Conservation (phyloP, 257 asterid species). For the Forsythia suspensa region DNA sequence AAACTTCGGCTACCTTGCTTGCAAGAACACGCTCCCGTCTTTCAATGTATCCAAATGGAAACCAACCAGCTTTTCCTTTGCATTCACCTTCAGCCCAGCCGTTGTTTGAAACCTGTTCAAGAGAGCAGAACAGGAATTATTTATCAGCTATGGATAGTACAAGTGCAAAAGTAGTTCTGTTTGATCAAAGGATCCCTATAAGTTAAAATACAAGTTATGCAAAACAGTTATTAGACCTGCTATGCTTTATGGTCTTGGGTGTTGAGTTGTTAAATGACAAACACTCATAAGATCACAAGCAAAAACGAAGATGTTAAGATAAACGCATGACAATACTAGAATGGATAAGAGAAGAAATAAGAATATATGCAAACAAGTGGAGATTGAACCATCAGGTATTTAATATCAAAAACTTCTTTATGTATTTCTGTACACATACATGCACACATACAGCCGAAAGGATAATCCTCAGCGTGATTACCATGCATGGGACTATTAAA, state of each 20-base stretch:
- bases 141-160: neutral
- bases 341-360: neutral
- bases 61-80: conserved; percentile 99
- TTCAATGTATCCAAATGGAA: conserved; percentile 87
- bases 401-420: neutral
- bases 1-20: conserved; percentile 89
- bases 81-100: conserved; percentile 99
- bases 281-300: neutral
- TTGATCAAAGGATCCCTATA: neutral
- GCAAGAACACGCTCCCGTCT: conserved; percentile 98
- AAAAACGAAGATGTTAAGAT: neutral
- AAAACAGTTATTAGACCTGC: neutral
- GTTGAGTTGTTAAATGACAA: neutral
- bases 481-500: neutral
- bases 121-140: conserved; percentile 13
- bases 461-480: neutral
- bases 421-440: neutral
- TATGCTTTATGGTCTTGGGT: neutral
- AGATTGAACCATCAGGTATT: neutral
- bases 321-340: neutral
- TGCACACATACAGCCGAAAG: neutral
- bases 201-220: neutral
- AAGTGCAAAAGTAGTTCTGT: neutral
- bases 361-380: neutral
- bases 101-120: conserved; percentile 73